Evolutionary conservation across 768 basidiomycete genomes (phyloP), one percentile per base, ranked within the genome.

Genomic region (Serendipita sp.): DNA sequence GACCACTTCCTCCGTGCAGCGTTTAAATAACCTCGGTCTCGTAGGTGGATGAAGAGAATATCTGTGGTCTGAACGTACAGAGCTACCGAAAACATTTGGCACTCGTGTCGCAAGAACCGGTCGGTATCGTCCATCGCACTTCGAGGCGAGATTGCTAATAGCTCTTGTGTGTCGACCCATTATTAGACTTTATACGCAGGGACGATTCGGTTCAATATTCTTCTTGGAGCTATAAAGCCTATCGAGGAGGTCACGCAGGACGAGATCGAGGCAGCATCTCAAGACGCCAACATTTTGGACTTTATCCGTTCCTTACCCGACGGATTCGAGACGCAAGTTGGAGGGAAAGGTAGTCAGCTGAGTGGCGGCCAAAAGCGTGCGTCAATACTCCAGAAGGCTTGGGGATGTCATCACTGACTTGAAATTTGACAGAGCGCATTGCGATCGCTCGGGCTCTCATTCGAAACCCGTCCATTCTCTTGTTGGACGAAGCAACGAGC

Each of bases 391-490:
- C 67, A 20, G 69, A 69, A 61, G 69, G 68, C 11, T 60, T 65
- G 64, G 16, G n/a, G n/a, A n/a, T n/a, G n/a, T n/a, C n/a, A 9
- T 28, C 26, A 34, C n/a, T 43, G 13, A 13, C 42, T 13, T 43
- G 13, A 13, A 13, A 5, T 17, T 20, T 34, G n/a, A 17, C 43
- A 42, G 70, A 76, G 67, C 74, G 75, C 62, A 74, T 77, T 62
- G 76, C 76, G 45, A 77, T 78, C 66, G 77, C 77, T 3, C 70
- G 77, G 17, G 77, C 76, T 2, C 66, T 77, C 3, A 75, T 78
- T 42, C 71, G 75, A 3, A 70, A 71, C 50, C 70, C 70, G 3
- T 68, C 66, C 50, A 53, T 65, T 14, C 60, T 63, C 9, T 42
- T 65, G 3, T 53, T 66, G 9, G 61, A 65, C 34, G 66, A 66